Conservation (phyloP, 257 asterid genomes). For the Primulina huaijiensis region DNA sequence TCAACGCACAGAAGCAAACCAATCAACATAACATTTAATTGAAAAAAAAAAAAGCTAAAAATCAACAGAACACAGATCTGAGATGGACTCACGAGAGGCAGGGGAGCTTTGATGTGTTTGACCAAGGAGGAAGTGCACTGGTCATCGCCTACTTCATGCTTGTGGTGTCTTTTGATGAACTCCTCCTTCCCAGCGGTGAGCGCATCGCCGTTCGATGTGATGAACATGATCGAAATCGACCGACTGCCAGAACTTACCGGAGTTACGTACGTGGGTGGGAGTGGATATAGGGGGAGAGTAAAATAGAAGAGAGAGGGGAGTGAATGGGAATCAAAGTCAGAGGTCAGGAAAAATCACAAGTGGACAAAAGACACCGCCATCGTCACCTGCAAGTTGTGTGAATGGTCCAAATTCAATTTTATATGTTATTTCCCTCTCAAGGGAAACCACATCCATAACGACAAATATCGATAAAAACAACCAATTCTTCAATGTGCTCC, state of each 20-base stretch:
- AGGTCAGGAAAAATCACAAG: neutral
- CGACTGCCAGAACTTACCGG: neutral
- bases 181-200: conserved; percentile 53
- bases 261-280: neutral
- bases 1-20: neutral
- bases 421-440: neutral
- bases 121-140: conserved; percentile 78
- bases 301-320: neutral
- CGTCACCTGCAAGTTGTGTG: neutral
- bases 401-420: neutral
- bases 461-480: too few relatives aligned
- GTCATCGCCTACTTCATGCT: conserved; percentile 58
- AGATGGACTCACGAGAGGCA: conserved; percentile 59
- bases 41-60: neutral
- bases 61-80: neutral
- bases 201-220: conserved; percentile 38
- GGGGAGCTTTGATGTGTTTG: conserved; percentile 84
- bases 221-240: conserved; percentile 28
- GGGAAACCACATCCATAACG: neutral
- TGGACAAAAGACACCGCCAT: neutral
- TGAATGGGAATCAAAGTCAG: neutral
- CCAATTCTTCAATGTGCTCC: too few relatives aligned
- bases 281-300: neutral
- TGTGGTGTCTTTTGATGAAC: conserved; percentile 68
- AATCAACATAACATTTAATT: neutral